Evolutionary conservation across 164 flowering plant species (phyloP).

Genomic region (Tinospora cordifolia): DNA sequence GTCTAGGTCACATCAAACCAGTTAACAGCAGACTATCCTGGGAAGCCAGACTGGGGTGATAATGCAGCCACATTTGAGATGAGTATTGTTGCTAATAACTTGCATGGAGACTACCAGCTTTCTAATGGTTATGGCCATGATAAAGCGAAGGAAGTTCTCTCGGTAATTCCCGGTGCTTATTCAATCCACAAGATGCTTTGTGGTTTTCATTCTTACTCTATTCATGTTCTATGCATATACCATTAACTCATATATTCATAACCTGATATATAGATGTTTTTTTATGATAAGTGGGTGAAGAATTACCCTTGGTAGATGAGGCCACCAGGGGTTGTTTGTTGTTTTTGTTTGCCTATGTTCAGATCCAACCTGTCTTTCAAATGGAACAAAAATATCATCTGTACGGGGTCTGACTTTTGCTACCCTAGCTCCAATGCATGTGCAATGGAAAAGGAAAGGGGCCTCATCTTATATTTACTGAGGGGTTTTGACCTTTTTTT

Average conservation of each 20-base stretch:
- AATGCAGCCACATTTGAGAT: slow-evolving; percentile 81
- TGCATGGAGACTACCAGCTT: slow-evolving; percentile 92
- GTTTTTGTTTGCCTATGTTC: too few species aligned
- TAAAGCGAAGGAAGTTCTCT: slow-evolving; percentile 55
- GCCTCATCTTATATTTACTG: too few species aligned
- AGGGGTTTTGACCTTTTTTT: too few species aligned
- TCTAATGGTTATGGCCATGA: slow-evolving; percentile 73
- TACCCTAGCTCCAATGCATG: too few species aligned
- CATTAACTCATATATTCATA: background rate
- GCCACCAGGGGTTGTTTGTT: too few species aligned
- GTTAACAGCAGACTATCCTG: slow-evolving; percentile 71
- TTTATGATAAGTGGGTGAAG: background rate
- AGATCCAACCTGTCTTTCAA: too few species aligned
- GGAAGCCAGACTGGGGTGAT: slow-evolving; percentile 80
- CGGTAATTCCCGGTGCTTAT: slow-evolving; percentile 27
- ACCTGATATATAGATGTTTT: background rate
- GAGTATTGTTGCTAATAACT: slow-evolving; percentile 54
- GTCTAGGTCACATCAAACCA: slow-evolving; percentile 52
- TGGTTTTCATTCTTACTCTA: background rate
- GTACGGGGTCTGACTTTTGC: too few species aligned
- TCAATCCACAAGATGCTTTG: background rate
- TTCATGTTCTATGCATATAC: background rate
- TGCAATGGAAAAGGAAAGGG: too few species aligned
- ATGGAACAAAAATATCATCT: too few species aligned
- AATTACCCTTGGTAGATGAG: background rate